Percentiles rank a stretch among this genome's conserved stretches.
Evolutionary conservation across 257 asterid species (phyloP).

Genomic region (Jacaranda copaia): DNA sequence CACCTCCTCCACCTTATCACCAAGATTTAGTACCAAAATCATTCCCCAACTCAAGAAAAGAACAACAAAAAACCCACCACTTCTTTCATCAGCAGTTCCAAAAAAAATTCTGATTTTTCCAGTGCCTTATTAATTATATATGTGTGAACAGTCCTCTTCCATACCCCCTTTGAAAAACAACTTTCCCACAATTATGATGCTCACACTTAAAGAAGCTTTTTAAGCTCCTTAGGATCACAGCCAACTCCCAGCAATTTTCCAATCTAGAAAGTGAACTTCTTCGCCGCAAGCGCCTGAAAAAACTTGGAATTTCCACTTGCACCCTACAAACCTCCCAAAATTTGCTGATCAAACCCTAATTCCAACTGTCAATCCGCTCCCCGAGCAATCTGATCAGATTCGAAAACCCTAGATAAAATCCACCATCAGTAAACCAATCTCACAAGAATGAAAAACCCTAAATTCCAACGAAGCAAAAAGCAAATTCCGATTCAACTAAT

Average conservation of each 20-base stretch:
- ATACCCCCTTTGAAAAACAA: conserved; percentile 42
- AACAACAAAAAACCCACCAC: conserved; percentile 27
- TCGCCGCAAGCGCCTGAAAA: conserved; percentile 39
- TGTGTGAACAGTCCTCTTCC: conserved; percentile 51
- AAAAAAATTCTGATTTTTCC: conserved; percentile 17
- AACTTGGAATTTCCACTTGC: conserved; percentile 32
- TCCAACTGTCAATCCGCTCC: conserved; percentile 38
- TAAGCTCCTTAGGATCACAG: conserved; percentile 43
- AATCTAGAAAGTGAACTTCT: conserved; percentile 32
- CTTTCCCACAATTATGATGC: conserved; percentile 37
- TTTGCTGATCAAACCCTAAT: conserved; percentile 46
- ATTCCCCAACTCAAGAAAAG: conserved; percentile 37
- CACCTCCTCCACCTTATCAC: conserved; percentile 40
- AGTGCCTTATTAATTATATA: conserved; percentile 26
- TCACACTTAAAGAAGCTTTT: conserved; percentile 34
- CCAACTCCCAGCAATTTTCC: conserved; percentile 36
- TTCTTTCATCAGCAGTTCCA: conserved; percentile 26
- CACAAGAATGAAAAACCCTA: conserved; percentile 47
- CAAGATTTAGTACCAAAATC: conserved; percentile 42
- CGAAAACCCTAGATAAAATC: conserved; percentile 47
- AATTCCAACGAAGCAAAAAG: conserved; percentile 29
- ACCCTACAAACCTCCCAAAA: conserved; percentile 28
- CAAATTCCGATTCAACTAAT: conserved; percentile 42
- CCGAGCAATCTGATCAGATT: conserved; percentile 48
- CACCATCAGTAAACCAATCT: conserved; percentile 43